phyloP scores from a whole-genome alignment of 2,329 filamentous ascomycete species.

The Penicillium sp. region DNA sequence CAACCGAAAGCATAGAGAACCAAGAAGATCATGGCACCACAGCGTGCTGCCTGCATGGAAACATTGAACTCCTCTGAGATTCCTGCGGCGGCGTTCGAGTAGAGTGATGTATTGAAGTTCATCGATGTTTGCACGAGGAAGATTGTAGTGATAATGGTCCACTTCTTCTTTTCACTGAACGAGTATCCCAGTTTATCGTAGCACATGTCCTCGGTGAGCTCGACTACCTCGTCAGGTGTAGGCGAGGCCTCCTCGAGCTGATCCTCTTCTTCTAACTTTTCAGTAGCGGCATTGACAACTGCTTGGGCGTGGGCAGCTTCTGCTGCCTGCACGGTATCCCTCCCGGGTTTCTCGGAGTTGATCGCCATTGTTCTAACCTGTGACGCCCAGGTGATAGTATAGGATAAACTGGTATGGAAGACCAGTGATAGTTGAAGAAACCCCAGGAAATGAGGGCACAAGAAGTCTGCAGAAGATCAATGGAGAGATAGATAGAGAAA shows the following conservation, averaged over 20 bases:
- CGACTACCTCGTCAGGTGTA: conserved; percentile 28
- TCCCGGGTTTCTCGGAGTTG: conserved; percentile 16
- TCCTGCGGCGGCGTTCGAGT: conserved; percentile 66
- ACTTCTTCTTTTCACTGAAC: conserved; percentile 65
- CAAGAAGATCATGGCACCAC: conserved; percentile 76
- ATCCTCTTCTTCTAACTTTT: conserved; percentile 22
- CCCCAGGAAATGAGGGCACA: not conserved
- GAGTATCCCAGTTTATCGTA: conserved; percentile 65
- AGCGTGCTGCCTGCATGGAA: conserved; percentile 66
- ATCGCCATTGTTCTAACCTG: conserved; percentile 20
- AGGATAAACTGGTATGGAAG: not conserved
- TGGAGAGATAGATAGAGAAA: not conserved
- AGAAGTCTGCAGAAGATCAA: conserved; percentile 1
- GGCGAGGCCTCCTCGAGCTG: conserved; percentile 31
- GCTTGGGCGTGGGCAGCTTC: conserved; percentile 37
- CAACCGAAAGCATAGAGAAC: conserved; percentile 81
- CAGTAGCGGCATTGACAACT: conserved; percentile 19
- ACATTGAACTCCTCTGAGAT: conserved; percentile 68
- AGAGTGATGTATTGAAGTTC: conserved; percentile 76
- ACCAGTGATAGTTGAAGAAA: not conserved
- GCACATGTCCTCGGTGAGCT: conserved; percentile 59
- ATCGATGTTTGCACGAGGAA: conserved; percentile 73
- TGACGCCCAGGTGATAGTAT: not conserved
- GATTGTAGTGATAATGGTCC: conserved; percentile 70
- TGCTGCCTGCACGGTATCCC: conserved; percentile 32